Evolutionary conservation across 352 stramenopile genomes (phyloP), one percentile per base, ranked within the genome.

Genomic region (Globisporangium nunn): DNA sequence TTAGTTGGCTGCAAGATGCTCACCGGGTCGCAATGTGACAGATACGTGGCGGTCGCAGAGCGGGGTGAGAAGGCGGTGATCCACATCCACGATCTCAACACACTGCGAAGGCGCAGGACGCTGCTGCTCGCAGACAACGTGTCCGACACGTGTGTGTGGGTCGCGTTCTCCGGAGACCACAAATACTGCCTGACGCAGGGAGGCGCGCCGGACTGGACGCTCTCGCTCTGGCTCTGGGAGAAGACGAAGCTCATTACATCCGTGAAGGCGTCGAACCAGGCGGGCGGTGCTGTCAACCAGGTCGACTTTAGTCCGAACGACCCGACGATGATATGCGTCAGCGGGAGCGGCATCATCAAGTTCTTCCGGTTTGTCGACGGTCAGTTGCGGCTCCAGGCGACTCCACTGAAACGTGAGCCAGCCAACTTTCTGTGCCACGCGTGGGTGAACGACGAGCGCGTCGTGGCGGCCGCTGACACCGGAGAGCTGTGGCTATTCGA

Each of bases 401-500:
- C 67, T 12, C 78, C 81, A 0, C 41, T 91, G 17, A 92, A 95
- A 41, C 72, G 82, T 0, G 87, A 96, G 35, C 74, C 81, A 6
- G 78, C 78, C 2, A 88, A 96, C 52, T 98, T 97, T 61, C 60
- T 96, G 12, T 91, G 78, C 18, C 93, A 98, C 46, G 73, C 75
- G 11, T 98, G 93, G 93, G 77, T 98, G 29, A 82, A 66, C 8
- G 91, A 98, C 37, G 92, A 98, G 14, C 79, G 89, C 11, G 72
- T 98, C 5, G 69, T 98, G 3, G 84, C 92, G 6, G 86, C 88
- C 2, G 93, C 91, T 0, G 87, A 96, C 62, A 81, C 75, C 0
- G 93, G 91, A 0, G 87, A 97, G 48, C 62, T 98, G 30, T 98
- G 74, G 76, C 46, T 98, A 7, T 97, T 98, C 63, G 92, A 98